A percentile compares a stretch with the other conserved stretches of the same genome.
Conservation (phyloP, 768 basidiomycete species). For the Russula sp. region DNA sequence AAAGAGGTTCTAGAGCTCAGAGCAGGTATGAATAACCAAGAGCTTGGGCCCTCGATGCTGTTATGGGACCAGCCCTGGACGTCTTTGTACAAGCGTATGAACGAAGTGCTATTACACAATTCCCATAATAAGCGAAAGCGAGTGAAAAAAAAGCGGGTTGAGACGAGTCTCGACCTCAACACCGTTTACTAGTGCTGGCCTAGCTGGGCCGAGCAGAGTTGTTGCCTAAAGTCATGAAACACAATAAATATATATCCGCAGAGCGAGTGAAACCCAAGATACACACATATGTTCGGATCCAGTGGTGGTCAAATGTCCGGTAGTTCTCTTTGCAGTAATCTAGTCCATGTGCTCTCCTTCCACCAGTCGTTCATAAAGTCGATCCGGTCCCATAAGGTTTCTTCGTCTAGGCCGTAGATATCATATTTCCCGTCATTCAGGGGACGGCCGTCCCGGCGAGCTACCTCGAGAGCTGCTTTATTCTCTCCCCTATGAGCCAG, state of each 20-base stretch:
- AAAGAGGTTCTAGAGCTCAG: not conserved
- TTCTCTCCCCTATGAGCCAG: slow-evolving; percentile 61
- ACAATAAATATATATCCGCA: not conserved
- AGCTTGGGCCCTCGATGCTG: too few relatives aligned
- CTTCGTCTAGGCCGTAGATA: slow-evolving; percentile 82
- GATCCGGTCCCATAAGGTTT: slow-evolving; percentile 78
- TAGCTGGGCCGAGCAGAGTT: not conserved
- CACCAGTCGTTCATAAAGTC: slow-evolving; percentile 86
- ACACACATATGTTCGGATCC: not conserved
- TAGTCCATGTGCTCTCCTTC: slow-evolving; percentile 85
- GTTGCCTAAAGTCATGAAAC: not conserved
- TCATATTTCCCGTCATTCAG: slow-evolving; percentile 75
- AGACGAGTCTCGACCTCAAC: not conserved
- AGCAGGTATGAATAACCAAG: too few relatives aligned
- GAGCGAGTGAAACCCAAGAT: not conserved
- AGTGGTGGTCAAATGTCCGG: slow-evolving; percentile 54
- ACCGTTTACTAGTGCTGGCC: not conserved
- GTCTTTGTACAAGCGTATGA: not conserved
- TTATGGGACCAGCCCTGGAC: not conserved
- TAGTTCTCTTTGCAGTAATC: slow-evolving; percentile 75
- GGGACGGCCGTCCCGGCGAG: slow-evolving; percentile 57
- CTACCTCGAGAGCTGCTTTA: slow-evolving; percentile 77
- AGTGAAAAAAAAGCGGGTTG: not conserved
- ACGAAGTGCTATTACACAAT: too few relatives aligned
- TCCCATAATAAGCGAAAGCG: not conserved